Conservation (phyloP, 2,329 filamentous ascomycete genomes). For the Neophaeococcomyces aloes region DNA sequence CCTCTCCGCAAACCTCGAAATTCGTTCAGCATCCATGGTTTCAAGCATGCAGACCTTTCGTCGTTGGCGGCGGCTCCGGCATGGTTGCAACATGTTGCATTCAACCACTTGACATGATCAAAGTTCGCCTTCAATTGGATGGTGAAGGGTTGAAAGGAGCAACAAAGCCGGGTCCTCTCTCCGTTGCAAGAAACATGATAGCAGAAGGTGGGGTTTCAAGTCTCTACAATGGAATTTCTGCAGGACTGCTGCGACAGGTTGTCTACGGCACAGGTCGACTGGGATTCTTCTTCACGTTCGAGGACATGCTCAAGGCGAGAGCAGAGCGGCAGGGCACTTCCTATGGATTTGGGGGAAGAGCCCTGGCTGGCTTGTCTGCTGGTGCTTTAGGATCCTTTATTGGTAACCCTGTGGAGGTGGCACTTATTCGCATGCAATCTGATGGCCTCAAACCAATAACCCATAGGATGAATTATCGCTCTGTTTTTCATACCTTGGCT, state of each 20-base stretch:
- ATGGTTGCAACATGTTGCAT: constrained; percentile 88
- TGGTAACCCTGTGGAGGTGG: constrained; percentile 88
- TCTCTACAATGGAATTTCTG: constrained; percentile 86
- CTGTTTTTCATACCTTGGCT: constrained; percentile 71
- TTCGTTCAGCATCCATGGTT: constrained; percentile 2
- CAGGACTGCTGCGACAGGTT: constrained; percentile 79
- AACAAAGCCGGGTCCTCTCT: constrained; percentile 68
- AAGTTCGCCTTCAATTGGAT: constrained; percentile 88
- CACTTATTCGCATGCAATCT: constrained; percentile 93
- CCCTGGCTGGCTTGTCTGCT: constrained; percentile 68
- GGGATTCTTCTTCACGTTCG: constrained; percentile 94
- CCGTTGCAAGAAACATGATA: constrained; percentile 74
- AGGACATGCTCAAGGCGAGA: constrained; percentile 55
- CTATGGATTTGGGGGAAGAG: constrained; percentile 77
- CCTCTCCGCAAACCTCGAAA: too few species aligned
- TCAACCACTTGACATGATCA: constrained; percentile 96
- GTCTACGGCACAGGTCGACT: constrained; percentile 93
- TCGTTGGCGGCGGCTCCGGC: constrained; percentile 81
- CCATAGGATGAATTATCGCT: constrained; percentile 82
- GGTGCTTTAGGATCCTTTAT: constrained; percentile 86
- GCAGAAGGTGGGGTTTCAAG: constrained; percentile 72
- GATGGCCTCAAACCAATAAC: constrained; percentile 80
- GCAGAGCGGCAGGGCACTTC: constrained; percentile 59
- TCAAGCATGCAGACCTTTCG: constrained; percentile 49
- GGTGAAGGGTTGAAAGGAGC: constrained; percentile 33